Evolutionary conservation across 176 grass and related monocot genomes (phyloP), one percentile per base, ranked within the genome.

Genomic region (Saccharum officinarum): DNA sequence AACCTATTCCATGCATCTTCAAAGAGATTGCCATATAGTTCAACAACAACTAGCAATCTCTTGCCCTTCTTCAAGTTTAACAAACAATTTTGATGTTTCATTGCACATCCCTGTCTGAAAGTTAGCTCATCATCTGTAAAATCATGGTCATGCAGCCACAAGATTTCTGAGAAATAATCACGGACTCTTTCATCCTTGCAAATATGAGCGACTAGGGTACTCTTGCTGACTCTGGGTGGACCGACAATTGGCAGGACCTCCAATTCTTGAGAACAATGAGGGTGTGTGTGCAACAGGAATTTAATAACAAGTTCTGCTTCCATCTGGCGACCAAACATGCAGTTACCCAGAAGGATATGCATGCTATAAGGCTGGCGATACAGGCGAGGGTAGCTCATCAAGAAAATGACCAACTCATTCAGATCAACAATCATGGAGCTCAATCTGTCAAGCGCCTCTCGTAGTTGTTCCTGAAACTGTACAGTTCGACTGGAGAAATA

Each of bases 161-260:
- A 17, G 3, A 74, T 80, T 13, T 81, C 23, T 34, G 77, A 69
- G 30, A 89, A 86, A 54, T 86, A 6, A 10, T 23, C 5, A 3
- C 63, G 49, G 13, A 90, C 78, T 67, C 70, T 90, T 46, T 40
- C 37, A 28, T 86, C 83, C 0, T 64, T n/a, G 39, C 67, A 87
- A 66, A 68, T 49, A 78, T 87, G 85, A 47, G 65, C 13, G 3
- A 40, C 57, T 33, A 87, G 78, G 2, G 65, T 87, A 31, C 57
- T 87, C 69, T 82, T 87, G 12, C 85, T 55, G 0, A 55, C 73
- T 76, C 47, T 11, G 4, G 1, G 0, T 0, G 73, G 73, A 76
- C 73, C 47, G 3, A 76, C 20, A 28, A 59, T 10, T 59, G 54
- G 54, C 54, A 59, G 0, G 20, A 59, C 54, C 20, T 59, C 54